Conservation (phyloP, 73 alveolate genomes). For the Paraurostyla sp. region DNA sequence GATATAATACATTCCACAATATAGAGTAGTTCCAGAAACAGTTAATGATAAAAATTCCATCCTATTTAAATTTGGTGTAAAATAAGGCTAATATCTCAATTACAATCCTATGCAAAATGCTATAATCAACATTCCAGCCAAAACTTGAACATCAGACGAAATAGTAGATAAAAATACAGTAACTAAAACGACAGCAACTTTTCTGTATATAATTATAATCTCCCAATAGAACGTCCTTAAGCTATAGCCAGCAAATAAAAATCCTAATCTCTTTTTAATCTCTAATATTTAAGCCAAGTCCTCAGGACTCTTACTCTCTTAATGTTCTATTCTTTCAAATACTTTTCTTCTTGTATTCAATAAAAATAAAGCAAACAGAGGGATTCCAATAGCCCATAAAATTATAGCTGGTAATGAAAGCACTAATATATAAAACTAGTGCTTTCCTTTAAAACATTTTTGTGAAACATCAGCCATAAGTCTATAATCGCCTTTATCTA, state of each 20-base stretch:
- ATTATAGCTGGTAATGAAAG: constrained; percentile 71
- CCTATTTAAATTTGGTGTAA: constrained; percentile 6
- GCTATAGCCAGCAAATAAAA: constrained; percentile 75
- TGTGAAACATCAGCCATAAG: constrained; percentile 47
- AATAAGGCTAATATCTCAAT: constrained; percentile 28
- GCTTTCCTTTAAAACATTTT: constrained; percentile 59
- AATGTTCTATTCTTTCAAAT: constrained; percentile 13
- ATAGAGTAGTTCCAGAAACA: constrained; percentile 41
- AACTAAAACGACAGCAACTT: constrained; percentile 62
- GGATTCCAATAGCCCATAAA: constrained; percentile 83
- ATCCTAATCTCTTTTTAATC: constrained; percentile 70
- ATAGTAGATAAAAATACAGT: constrained; percentile 44
- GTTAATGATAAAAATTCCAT: constrained; percentile 45
- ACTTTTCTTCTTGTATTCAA: constrained; percentile 24
- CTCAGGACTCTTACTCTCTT: background rate
- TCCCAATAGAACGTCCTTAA: constrained; percentile 78
- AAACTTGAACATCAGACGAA: constrained; percentile 68
- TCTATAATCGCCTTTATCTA: constrained; percentile 61
- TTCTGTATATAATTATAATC: constrained; percentile 61
- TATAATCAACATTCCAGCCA: constrained; percentile 58
- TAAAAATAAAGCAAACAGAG: constrained; percentile 59
- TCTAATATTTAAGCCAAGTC: too few relatives aligned
- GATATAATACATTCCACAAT: constrained; percentile 58
- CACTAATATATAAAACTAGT: constrained; percentile 5
- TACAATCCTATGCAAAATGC: constrained; percentile 17